Evolutionary conservation across 192 early-diverging fungal genomes (phyloP).

Genomic region (Chytriomyces sp.): DNA sequence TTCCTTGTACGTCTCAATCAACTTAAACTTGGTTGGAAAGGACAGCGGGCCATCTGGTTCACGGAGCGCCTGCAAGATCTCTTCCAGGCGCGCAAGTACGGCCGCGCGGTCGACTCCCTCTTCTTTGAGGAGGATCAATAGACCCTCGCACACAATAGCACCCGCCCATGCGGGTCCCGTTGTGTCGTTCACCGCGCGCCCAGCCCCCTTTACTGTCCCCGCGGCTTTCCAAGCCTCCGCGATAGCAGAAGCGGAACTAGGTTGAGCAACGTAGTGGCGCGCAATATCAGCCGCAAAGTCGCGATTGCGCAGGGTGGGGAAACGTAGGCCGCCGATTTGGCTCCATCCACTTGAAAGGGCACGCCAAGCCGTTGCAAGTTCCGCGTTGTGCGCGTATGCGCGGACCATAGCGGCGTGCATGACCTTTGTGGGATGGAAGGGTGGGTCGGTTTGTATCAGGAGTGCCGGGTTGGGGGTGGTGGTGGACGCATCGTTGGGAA

Average conservation of each 20-base stretch:
- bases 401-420: constrained; percentile 11
- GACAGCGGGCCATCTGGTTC: not conserved
- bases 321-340: not conserved
- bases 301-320: not conserved
- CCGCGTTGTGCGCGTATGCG: constrained; percentile 4
- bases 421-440: not conserved
- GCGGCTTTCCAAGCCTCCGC: not conserved
- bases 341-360: not conserved
- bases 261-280: not conserved
- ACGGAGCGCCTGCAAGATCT: not conserved
- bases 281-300: not conserved
- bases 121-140: too few relatives aligned
- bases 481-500: not conserved
- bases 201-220: too few relatives aligned
- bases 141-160: too few relatives aligned
- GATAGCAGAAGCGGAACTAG: not conserved
- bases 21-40: not conserved
- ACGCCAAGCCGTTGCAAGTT: constrained; percentile 2
- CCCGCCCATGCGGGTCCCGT: too few relatives aligned
- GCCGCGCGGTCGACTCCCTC: not conserved
- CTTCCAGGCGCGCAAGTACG: not conserved
- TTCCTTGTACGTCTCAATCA: not conserved
- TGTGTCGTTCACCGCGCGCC: too few relatives aligned
- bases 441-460: not conserved
- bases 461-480: not conserved